Conservation (phyloP, 345 rosid species). For the Combretum micranthum region DNA sequence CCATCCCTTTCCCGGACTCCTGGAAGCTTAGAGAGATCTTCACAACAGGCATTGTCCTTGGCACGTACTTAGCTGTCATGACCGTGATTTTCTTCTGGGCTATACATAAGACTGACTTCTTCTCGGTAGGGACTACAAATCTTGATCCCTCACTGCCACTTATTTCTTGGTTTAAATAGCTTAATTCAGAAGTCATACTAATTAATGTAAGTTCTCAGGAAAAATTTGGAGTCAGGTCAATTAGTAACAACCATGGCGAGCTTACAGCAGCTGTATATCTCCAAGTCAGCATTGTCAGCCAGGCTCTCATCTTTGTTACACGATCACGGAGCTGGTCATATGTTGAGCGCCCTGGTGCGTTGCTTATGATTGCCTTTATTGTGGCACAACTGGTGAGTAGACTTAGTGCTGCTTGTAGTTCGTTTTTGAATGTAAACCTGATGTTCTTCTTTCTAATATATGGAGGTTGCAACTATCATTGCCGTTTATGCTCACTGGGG, state of each 20-base stretch:
- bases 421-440: neutral
- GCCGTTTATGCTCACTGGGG: slow-evolving; percentile 75
- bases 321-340: slow-evolving; percentile 91
- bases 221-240: slow-evolving; percentile 61
- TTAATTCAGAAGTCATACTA: neutral
- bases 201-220: slow-evolving; percentile 31
- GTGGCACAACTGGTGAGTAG: slow-evolving; percentile 65
- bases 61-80: slow-evolving; percentile 77
- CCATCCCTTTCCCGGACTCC: slow-evolving; percentile 82
- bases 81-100: slow-evolving; percentile 86
- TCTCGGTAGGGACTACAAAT: slow-evolving; percentile 39
- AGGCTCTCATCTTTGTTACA: slow-evolving; percentile 95
- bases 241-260: slow-evolving; percentile 37
- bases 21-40: slow-evolving; percentile 92
- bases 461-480: slow-evolving; percentile 68
- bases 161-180: neutral
- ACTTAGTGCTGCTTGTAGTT: neutral
- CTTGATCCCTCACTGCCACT: neutral
- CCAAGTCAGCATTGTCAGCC: slow-evolving; percentile 93
- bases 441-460: neutral
- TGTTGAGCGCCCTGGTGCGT: slow-evolving; percentile 77
- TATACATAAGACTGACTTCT: slow-evolving; percentile 56
- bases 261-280: slow-evolving; percentile 82
- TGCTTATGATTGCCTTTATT: slow-evolving; percentile 56
- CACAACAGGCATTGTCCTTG: slow-evolving; percentile 76